Base-by-base conservation (phyloP, 768 basidiomycete genomes). In the Cystofilobasidium ferigula region DNA sequence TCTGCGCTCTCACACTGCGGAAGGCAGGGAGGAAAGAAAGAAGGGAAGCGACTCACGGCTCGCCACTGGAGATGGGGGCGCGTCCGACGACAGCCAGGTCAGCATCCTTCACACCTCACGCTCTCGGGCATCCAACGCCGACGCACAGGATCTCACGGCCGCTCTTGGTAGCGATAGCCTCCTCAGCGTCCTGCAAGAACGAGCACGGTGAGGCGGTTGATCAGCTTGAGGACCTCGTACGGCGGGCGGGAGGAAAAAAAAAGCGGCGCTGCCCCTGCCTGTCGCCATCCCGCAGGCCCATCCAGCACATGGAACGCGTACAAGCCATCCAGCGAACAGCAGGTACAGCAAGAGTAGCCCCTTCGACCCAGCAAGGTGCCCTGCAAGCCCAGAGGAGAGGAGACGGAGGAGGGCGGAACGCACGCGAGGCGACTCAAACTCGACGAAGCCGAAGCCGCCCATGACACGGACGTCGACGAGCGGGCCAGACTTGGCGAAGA, bases 361-460 rank as follows among this genome's bases (percentile, higher is more conserved):
- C 9, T 24, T 20, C 45, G 22, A 18, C 24, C 20, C 10, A 12
- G n/a, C n/a, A n/a, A n/a, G n/a, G n/a, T n/a, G n/a, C 32, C 9
- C 30, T 58, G 57, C 20, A 8, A 58, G 57, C 28, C 6, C 36
- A 8, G n/a, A 13, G 2, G 3, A 13, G 10, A 26, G 10, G 9
- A 26, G 14, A 38, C 22, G 6, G 12, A 14, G n/a, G 45, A 8
- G 16, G n/a, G 38, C 9, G 34, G 34, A 30, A 58, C 40, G 34
- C 57, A 58, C 40, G 28, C 40, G 57, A 20, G 40, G 57, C 9
- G 51, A 54, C 75, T 94, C 94, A 73, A 95, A 98, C 77, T 98
- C 94, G 71, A 97, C 85, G 75, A 99, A 99, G 63, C 92, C 95
- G 72, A 95, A 99, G 14, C 89, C 89, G 47, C 89, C 92, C 90